These are phyloP conservation scores for Xerocomus potaroensis DNA, from an alignment of 768 basidiomycete genomes.

Conservation along the genomic window DNA sequence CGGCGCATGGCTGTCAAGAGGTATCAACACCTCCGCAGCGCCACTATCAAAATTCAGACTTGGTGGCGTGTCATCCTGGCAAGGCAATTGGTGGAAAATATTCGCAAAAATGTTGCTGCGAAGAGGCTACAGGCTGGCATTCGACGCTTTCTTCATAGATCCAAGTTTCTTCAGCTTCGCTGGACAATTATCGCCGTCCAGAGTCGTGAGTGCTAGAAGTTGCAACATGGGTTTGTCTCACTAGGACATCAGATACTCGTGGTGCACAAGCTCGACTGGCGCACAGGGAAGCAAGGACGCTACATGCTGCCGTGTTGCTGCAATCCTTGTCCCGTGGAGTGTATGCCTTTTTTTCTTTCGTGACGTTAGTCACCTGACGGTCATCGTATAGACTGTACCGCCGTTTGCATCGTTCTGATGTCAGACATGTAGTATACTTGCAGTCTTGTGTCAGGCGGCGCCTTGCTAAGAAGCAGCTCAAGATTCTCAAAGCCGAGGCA, in stretches of 20 bases:
- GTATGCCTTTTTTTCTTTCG: constrained; percentile 48
- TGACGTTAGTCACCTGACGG: constrained; percentile 2
- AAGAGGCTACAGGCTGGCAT: constrained; percentile 68
- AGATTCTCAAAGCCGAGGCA: constrained; percentile 81
- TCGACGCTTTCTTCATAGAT: constrained; percentile 71
- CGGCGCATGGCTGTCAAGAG: constrained; percentile 78
- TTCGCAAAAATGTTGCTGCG: constrained; percentile 73
- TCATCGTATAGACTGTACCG: constrained; percentile 46
- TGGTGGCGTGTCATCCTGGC: constrained; percentile 93
- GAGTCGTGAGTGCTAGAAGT: constrained; percentile 59
- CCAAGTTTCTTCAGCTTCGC: constrained; percentile 59
- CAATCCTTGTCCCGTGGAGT: constrained; percentile 86
- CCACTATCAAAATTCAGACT: constrained; percentile 85
- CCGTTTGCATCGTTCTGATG: constrained; percentile 51
- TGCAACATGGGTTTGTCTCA: not conserved
- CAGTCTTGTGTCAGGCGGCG: constrained; percentile 92
- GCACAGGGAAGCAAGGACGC: constrained; percentile 52
- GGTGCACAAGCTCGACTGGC: constrained; percentile 64
- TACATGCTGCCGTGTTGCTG: constrained; percentile 62
- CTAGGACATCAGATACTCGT: constrained; percentile 53
- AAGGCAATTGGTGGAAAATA: constrained; percentile 58
- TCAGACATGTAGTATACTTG: constrained; percentile 72
- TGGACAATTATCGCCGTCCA: constrained; percentile 70
- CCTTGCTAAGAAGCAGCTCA: constrained; percentile 81
- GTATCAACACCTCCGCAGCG: constrained; percentile 64